These are phyloP conservation scores for Geopyxis carbonaria DNA, from an alignment of 495 filamentous ascomycete genomes.

Conservation along the genomic window DNA sequence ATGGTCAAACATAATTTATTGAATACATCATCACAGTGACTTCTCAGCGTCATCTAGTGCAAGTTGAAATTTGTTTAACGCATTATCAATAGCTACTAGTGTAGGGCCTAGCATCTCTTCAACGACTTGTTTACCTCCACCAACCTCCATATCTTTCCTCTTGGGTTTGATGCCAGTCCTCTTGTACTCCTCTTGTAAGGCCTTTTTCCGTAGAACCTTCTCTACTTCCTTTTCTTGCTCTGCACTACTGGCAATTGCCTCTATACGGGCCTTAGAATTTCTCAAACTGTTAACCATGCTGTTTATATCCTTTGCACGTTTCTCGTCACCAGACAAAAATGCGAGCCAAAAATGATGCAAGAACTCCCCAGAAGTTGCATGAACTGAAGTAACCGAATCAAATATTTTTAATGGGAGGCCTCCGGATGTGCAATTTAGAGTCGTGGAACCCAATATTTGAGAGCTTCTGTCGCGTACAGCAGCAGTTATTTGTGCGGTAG, in stretches of 20 bases:
- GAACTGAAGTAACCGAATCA: slow-evolving; percentile 62
- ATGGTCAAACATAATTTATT: too few species aligned
- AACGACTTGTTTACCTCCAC: slow-evolving; percentile 61
- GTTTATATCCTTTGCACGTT: slow-evolving; percentile 55
- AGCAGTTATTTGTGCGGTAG: slow-evolving; percentile 31
- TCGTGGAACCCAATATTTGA: slow-evolving; percentile 24
- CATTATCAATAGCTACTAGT: slow-evolving; percentile 45
- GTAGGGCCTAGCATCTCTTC: slow-evolving; percentile 57
- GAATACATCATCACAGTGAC: too few species aligned
- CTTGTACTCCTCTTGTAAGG: slow-evolving; percentile 48
- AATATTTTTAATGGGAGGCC: slow-evolving; percentile 49
- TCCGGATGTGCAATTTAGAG: slow-evolving; percentile 25
- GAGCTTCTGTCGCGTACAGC: slow-evolving; percentile 38
- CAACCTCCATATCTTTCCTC: slow-evolving; percentile 44
- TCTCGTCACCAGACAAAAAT: slow-evolving; percentile 67
- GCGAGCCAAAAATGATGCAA: slow-evolving; percentile 89
- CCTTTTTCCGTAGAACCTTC: slow-evolving; percentile 42
- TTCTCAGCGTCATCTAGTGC: slow-evolving; percentile 20
- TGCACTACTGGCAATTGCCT: slow-evolving; percentile 61
- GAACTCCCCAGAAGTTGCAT: slow-evolving; percentile 86
- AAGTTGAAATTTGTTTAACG: slow-evolving; percentile 24
- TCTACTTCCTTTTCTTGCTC: slow-evolving; percentile 49
- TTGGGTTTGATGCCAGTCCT: slow-evolving; percentile 52
- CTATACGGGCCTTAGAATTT: slow-evolving; percentile 59
- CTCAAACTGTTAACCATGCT: slow-evolving; percentile 62